Percentiles rank a stretch among this genome's conserved stretches.
Conservation (phyloP, 225 moss, liverwort and hornwort species). For the Pseudoscleropodium purum region DNA sequence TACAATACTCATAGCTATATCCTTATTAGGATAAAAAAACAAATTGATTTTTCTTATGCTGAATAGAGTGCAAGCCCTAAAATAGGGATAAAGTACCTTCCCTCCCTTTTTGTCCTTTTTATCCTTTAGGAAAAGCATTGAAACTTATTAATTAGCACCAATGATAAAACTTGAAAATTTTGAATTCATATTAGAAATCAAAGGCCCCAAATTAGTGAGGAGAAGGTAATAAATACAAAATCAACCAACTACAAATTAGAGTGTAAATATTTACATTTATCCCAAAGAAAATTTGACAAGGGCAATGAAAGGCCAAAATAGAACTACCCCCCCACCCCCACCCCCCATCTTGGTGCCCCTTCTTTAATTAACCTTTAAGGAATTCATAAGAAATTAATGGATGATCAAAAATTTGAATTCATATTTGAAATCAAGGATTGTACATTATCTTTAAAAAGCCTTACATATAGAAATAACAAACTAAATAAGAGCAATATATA, state of each 20-base stretch:
- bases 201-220: rapidly evolving
- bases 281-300: rapidly evolving
- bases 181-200: neutral
- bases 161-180: neutral
- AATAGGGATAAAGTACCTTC: neutral
- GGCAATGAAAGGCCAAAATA: neutral
- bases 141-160: neutral
- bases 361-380: rapidly evolving
- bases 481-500: rapidly evolving
- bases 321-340: rapidly evolving
- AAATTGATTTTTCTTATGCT: neutral
- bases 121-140: neutral
- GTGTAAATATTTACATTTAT: neutral
- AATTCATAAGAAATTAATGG: neutral
- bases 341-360: rapidly evolving
- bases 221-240: neutral
- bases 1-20: neutral
- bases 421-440: neutral
- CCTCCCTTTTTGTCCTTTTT: too few species aligned
- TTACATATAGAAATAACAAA: neutral
- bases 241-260: neutral
- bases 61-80: neutral
- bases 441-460: neutral
- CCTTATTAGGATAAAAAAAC: neutral
- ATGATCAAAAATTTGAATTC: neutral